Percentiles rank a stretch among this genome's conserved stretches.
These are phyloP conservation scores for Chlamydomonas asymmetrica DNA, from an alignment of 139 green algal genomes.

Conservation along the genomic window DNA sequence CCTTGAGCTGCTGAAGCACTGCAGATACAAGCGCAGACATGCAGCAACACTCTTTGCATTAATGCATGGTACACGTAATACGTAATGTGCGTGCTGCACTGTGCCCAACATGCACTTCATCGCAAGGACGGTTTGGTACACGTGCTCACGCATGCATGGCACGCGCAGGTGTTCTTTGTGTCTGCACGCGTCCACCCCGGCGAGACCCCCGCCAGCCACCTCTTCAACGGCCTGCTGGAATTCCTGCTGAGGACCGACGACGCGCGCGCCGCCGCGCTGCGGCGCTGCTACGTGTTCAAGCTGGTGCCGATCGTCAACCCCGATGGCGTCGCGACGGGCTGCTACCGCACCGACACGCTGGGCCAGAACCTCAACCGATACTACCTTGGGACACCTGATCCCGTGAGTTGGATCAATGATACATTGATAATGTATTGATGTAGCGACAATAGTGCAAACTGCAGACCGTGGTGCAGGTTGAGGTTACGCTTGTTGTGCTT, in stretches of 20 bases:
- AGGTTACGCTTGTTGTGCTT: too few species aligned
- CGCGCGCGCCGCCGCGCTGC: constrained; percentile 45
- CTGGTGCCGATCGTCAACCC: constrained; percentile 68
- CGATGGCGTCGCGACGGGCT: constrained; percentile 58
- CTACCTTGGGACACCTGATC: constrained; percentile 45
- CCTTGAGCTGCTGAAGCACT: too few species aligned
- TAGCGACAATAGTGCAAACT: too few species aligned
- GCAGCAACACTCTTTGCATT: too few species aligned
- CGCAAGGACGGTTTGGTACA: constrained; percentile 1
- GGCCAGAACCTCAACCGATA: constrained; percentile 69
- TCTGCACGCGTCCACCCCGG: constrained; percentile 69
- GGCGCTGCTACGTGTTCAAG: constrained; percentile 64
- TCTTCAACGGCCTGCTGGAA: constrained; percentile 64
- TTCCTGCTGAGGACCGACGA: constrained; percentile 60
- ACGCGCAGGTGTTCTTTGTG: constrained; percentile 54
- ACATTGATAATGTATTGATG: too few species aligned
- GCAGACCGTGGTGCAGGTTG: too few species aligned
- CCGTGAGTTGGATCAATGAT: constrained; percentile 16
- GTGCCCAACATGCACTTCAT: too few species aligned
- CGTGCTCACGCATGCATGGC: not conserved
- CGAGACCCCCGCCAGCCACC: constrained; percentile 64
- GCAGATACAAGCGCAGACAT: too few species aligned
- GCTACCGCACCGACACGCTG: constrained; percentile 61
- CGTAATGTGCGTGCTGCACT: too few species aligned
- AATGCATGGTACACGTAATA: too few species aligned